Base-by-base conservation (phyloP, 1,284 basidiomycete genomes). In the Ustilago trichophora region DNA sequence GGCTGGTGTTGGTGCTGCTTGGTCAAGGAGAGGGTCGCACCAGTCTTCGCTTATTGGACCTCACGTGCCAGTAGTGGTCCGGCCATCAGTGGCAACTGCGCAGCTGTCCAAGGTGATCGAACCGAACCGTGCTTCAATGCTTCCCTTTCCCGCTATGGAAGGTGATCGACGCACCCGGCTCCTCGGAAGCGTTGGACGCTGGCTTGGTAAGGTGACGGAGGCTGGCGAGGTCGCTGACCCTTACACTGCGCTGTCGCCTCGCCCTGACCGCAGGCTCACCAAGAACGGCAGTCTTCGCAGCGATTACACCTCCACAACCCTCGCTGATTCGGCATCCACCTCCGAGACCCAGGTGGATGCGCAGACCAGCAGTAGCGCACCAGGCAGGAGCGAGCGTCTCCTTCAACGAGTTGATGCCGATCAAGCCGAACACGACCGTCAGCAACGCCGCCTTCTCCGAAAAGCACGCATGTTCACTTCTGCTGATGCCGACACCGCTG, bases 231-330 rank as follows among this genome's bases (percentile, higher is more conserved):
- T 37, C 10, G 64, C 57, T 2, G 57, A 60, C 24, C 64, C 64
- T 2, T 60, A 67, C 24, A 60, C 64, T 12, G 52, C 53, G 3
- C 36, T 56, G 5, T 56, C 64, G 3, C 64, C 64, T 31, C 52
- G 57, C 1, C 57, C 57, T 7, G 64, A 57, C n/a, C 48, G 52
- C 15, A 52, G 24, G 32, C 25, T 60, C n/a, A 52, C 57, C 38
- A 67, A 56, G 64, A 56, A 56, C 35, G 64, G 57, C 34, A 67
- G 64, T 29, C 22, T 67, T 33, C 46, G 55, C 37, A 67, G 64
- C 46, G 40, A 44, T 29, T 67, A 67, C 37, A 53, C 56, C 9
- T 60, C 57, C 6, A 60, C 52, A 2, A 67, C 64, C 8, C 44
- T 60, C 2, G 64, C 57, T 12, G 52, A 55, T 19, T 52, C 60